A percentile compares a stretch with the other conserved stretches of the same genome.
Conservation (phyloP, 768 basidiomycete genomes). For the Pleurotus djamor region DNA sequence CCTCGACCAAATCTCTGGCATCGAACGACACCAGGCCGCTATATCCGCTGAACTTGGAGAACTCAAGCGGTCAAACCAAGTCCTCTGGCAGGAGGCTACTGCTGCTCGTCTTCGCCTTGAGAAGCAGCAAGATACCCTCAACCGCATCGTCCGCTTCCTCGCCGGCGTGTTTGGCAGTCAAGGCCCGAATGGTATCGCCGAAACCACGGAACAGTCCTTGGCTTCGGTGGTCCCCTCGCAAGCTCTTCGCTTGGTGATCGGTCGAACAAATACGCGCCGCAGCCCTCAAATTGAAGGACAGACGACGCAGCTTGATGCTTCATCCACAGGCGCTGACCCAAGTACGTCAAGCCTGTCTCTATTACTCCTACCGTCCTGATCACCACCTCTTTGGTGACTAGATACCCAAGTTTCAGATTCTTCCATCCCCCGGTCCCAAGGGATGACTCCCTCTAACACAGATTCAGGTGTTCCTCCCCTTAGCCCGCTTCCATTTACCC, state of each 20-base stretch:
- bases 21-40: constrained; percentile 86
- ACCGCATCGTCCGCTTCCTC: constrained; percentile 90
- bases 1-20: constrained; percentile 78
- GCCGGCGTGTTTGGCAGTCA: constrained; percentile 70
- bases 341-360: no score
- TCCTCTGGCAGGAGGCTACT: constrained; percentile 88
- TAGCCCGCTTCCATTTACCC: no score
- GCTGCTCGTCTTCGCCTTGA: constrained; percentile 74
- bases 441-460: no score
- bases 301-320: no score
- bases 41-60: constrained; percentile 87
- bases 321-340: no score
- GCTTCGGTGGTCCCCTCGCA: constrained; percentile 24
- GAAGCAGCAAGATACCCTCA: constrained; percentile 94
- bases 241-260: constrained; percentile 6
- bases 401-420: no score
- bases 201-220: constrained; percentile 31
- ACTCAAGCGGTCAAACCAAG: constrained; percentile 80
- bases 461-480: no score
- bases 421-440: no score
- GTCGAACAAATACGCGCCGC: constrained; percentile 25
- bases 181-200: constrained; percentile 35
- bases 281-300: constrained; percentile 45
- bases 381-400: no score
- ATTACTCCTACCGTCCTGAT: no score